phyloP scores from a whole-genome alignment of 2,329 filamentous ascomycete genomes.

The Bimuria novae-zelandiae region DNA sequence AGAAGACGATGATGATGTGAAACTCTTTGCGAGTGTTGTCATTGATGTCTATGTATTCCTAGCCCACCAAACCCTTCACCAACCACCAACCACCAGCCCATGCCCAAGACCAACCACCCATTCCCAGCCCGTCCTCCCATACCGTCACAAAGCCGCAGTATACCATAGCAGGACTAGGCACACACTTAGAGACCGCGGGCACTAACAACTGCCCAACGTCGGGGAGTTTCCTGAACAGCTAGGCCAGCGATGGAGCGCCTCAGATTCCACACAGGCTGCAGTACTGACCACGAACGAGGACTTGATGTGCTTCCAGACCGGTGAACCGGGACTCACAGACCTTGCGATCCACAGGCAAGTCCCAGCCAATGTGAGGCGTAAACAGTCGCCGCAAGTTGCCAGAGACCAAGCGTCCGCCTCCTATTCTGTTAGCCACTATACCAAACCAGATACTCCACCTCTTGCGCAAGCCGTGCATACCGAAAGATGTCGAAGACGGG shows the following conservation, averaged over 20 bases:
- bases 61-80: neutral
- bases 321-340: too few relatives aligned
- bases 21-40: neutral
- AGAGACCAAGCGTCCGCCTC: too few relatives aligned
- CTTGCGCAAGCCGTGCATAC: neutral
- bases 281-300: neutral
- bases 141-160: neutral
- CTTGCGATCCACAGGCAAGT: too few relatives aligned
- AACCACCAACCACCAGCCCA: neutral
- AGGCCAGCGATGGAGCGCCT: neutral
- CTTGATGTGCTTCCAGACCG: neutral
- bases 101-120: neutral
- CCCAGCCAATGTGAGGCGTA: constrained; percentile 4
- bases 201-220: neutral
- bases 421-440: too few relatives aligned
- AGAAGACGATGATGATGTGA: neutral
- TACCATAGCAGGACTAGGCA: neutral
- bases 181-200: neutral
- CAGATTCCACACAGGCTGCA: neutral
- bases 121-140: neutral
- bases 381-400: constrained; percentile 5
- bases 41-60: neutral
- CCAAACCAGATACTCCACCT: constrained; percentile 1
- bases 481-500: too few relatives aligned
- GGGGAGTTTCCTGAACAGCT: neutral